Evolutionary conservation across 345 rosid genomes (phyloP).

Genomic region (Conringia planisiliqua): DNA sequence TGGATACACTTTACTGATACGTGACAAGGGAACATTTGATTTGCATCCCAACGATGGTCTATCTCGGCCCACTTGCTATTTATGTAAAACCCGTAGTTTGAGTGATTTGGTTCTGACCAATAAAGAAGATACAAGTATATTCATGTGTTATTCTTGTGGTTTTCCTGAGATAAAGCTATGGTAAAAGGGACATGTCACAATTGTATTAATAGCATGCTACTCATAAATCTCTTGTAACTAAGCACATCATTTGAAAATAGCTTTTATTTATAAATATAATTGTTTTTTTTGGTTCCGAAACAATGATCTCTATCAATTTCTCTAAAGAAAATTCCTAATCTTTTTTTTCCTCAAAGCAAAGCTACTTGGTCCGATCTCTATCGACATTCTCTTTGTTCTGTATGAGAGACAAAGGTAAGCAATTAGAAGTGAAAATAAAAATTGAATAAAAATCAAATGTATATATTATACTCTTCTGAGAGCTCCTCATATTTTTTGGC

Average conservation of each 20-base stretch:
- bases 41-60: background rate
- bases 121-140: background rate
- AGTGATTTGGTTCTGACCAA: background rate
- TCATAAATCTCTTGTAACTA: background rate
- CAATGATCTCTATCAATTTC: too few relatives aligned
- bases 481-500: conserved; percentile 53
- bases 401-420: background rate
- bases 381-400: conserved; percentile 78
- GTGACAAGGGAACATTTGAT: background rate
- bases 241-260: too few relatives aligned
- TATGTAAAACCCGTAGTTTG: background rate
- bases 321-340: conserved; percentile 36
- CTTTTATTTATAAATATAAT: background rate
- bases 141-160: background rate
- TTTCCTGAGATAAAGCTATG: background rate
- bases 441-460: background rate
- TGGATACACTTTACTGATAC: background rate
- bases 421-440: background rate
- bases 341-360: conserved; percentile 76
- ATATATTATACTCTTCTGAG: conserved; percentile 35
- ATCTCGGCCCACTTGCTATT: background rate
- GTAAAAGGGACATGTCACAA: too few relatives aligned
- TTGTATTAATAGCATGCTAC: background rate
- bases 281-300: background rate
- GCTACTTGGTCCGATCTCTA: conserved; percentile 68